These are phyloP conservation scores for Leucocoprinus leucothites DNA, from an alignment of 768 basidiomycete genomes.

Conservation along the genomic window DNA sequence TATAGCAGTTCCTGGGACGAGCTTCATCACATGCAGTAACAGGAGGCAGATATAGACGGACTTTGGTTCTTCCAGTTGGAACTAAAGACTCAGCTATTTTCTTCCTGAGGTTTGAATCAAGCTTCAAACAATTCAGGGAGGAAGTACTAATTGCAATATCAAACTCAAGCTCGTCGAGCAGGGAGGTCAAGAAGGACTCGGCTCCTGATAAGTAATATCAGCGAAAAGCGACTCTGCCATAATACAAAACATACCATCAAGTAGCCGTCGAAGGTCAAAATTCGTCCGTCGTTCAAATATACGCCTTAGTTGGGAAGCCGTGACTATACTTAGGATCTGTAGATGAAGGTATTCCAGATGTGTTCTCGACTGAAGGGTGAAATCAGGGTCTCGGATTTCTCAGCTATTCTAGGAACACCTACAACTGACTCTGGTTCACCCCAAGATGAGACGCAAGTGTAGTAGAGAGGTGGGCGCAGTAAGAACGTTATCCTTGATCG, in stretches of 20 bases:
- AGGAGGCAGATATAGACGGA: constrained; percentile 23
- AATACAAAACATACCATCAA: constrained; percentile 47
- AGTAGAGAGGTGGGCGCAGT: constrained; percentile 84
- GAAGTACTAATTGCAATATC: constrained; percentile 83
- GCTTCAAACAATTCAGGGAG: constrained; percentile 74
- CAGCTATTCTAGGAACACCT: not conserved
- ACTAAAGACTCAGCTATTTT: constrained; percentile 79
- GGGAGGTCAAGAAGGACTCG: constrained; percentile 72
- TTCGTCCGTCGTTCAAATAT: constrained; percentile 90
- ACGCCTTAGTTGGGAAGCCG: constrained; percentile 75
- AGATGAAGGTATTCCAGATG: constrained; percentile 96
- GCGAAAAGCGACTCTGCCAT: not conserved
- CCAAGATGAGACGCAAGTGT: constrained; percentile 89
- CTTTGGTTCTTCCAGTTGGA: constrained; percentile 79
- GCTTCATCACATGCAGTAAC: not conserved
- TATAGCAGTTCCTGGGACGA: constrained; percentile 82
- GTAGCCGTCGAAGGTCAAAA: constrained; percentile 79
- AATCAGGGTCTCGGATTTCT: not conserved
- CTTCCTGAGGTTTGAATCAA: constrained; percentile 67
- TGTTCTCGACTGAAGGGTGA: constrained; percentile 65
- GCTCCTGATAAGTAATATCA: constrained; percentile 50
- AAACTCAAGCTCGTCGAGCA: constrained; percentile 67
- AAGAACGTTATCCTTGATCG: constrained; percentile 82
- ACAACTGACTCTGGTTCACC: constrained; percentile 96
- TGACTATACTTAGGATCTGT: constrained; percentile 89